Conservation (phyloP, 1,284 basidiomycete genomes). For the Sphaerobolus stellatus region DNA sequence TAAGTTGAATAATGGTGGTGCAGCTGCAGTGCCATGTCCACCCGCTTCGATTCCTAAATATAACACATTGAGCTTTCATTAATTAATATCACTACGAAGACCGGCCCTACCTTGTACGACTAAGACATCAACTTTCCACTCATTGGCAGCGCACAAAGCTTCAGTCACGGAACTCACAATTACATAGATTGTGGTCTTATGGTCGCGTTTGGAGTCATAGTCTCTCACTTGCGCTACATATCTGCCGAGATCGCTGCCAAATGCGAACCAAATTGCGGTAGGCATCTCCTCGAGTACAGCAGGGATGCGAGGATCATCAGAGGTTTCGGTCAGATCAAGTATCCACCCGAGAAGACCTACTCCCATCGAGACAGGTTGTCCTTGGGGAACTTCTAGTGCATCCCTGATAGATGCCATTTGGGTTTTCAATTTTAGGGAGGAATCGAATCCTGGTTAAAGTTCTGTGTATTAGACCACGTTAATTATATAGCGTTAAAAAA, state of each 20-base stretch:
- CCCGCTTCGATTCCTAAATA: conserved; percentile 67
- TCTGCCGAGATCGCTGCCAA: conserved; percentile 32
- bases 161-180: conserved; percentile 59
- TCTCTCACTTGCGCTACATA: conserved; percentile 30
- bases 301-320: conserved; percentile 26
- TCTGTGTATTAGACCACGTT: background rate
- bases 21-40: conserved; percentile 60
- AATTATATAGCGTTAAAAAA: background rate
- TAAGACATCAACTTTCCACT: conserved; percentile 67
- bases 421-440: conserved; percentile 16
- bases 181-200: conserved; percentile 57
- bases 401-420: conserved; percentile 16
- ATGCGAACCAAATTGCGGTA: conserved; percentile 32
- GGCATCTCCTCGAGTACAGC: conserved; percentile 28
- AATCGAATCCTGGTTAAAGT: conserved; percentile 17
- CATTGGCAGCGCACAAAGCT: conserved; percentile 51
- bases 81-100: conserved; percentile 2
- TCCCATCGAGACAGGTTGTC: conserved; percentile 25
- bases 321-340: conserved; percentile 30
- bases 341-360: conserved; percentile 34
- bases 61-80: too few species aligned
- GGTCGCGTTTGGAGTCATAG: conserved; percentile 26
- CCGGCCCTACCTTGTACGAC: conserved; percentile 65
- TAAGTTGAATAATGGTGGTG: conserved; percentile 58
- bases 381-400: conserved; percentile 17